Base-by-base conservation (phyloP, 768 basidiomycete genomes). In the Podaxis sp. region DNA sequence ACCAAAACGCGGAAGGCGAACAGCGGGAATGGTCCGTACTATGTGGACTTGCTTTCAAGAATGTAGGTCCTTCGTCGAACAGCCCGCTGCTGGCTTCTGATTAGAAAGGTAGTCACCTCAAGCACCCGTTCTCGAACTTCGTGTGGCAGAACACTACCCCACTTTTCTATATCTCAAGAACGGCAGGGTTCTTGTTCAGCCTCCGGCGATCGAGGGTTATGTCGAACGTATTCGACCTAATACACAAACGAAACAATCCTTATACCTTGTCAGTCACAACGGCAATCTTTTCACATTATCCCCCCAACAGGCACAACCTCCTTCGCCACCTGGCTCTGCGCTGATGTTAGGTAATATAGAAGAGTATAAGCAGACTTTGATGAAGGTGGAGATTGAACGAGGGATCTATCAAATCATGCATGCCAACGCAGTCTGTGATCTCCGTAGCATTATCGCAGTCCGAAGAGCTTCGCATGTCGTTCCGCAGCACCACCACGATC, bases 141-240 rank as follows among this genome's bases (percentile, higher is more conserved):
- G 93, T 4, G 75, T 90, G 1, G 88, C 85, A 5, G 81, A 87
- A 56, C 96, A 98, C 72, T 80, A 76, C 24, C 83, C 87, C 3
- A 82, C 72, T 15, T 70, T 71, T 59, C 66, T 84, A 53, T 77
- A 77, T 65, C 68, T 80, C n/a, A 78, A 75, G 65, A 73, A 80
- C 73, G 77, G 77, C 70, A 77, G 72, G 74, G 68, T 75, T 40
- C 69, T 95, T 17, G 74, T 82, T 37, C 93, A 96, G 67, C 96
- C 96, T 1, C 86, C 88, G 0, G 83, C 85, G 0, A 78, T 96
- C 52, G 96, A 98, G 74, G 96, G 96, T 2, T 97, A 91, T 74
- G 76, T 96, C 47, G 84, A 91, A 63, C 87, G 88, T 52, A 80
- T 92, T 67, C 82, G 79, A 65, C 80, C 85, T 2, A 85, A 83